These are phyloP conservation scores for Fusarium newnesense DNA, from an alignment of 2,329 filamentous ascomycete species.

Conservation along the genomic window DNA sequence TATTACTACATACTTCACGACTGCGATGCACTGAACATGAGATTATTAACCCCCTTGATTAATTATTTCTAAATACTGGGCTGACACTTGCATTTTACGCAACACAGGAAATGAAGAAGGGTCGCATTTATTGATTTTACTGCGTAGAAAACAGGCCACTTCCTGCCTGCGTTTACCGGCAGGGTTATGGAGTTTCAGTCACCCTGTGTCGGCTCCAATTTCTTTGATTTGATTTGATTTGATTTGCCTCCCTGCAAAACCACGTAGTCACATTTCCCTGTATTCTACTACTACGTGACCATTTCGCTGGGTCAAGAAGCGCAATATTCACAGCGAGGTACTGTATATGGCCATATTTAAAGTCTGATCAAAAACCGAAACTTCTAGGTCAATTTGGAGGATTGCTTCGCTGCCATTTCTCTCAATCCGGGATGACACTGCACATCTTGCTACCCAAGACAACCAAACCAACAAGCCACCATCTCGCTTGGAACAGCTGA, in stretches of 20 bases:
- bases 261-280: background rate
- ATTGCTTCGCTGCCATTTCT: background rate
- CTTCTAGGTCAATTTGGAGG: background rate
- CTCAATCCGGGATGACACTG: background rate
- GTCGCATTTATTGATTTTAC: background rate
- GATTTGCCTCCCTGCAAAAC: constrained; percentile 10
- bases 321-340: background rate
- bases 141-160: constrained; percentile 26
- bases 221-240: background rate
- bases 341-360: background rate
- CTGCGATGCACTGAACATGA: constrained; percentile 7
- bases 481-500: constrained; percentile 3
- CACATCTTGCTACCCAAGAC: background rate
- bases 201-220: background rate
- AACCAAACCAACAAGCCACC: background rate
- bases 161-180: background rate
- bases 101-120: background rate
- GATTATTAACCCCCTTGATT: background rate
- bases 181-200: background rate
- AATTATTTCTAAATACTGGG: constrained; percentile 10
- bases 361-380: background rate
- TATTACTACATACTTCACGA: background rate
- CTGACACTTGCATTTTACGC: constrained; percentile 30
- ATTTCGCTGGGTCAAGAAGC: background rate
- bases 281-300: background rate